phyloP scores from a whole-genome alignment of 2,329 filamentous ascomycete species.

The Pseudogymnoascus sp. region DNA sequence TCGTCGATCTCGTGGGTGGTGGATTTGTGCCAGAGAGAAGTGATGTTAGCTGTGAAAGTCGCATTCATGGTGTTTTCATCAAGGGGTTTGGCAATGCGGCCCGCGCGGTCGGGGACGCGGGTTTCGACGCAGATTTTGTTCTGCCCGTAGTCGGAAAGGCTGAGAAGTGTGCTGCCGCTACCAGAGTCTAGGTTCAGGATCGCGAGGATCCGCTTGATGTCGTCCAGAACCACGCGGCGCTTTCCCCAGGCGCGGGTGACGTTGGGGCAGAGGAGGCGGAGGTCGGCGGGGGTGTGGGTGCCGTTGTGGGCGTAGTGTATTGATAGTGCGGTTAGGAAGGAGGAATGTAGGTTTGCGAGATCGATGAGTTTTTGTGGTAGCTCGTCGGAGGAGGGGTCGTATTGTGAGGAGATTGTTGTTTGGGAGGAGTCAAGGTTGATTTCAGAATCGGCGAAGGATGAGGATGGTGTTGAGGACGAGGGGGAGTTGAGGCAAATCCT shows the following conservation, averaged over 20 bases:
- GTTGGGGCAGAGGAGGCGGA: slow-evolving; percentile 54
- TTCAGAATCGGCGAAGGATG: slow-evolving; percentile 16
- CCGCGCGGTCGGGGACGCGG: slow-evolving; percentile 16
- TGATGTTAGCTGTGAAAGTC: slow-evolving; percentile 49
- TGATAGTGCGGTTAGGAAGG: slow-evolving; percentile 62
- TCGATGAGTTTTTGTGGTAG: slow-evolving; percentile 52
- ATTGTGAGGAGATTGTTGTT: slow-evolving; percentile 14
- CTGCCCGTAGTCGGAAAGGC: slow-evolving; percentile 46
- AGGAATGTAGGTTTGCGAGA: slow-evolving; percentile 56
- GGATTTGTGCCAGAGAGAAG: slow-evolving; percentile 37
- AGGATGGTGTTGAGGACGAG: slow-evolving; percentile 18
- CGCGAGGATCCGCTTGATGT: slow-evolving; percentile 61
- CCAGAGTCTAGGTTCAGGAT: slow-evolving; percentile 40
- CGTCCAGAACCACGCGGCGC: slow-evolving; percentile 56
- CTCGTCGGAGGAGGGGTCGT: slow-evolving; percentile 22
- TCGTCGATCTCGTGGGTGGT: slow-evolving; percentile 19
- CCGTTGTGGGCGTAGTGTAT: slow-evolving; percentile 67
- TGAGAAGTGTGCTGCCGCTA: slow-evolving; percentile 32
- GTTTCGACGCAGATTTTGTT: slow-evolving; percentile 56
- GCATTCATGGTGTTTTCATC: slow-evolving; percentile 48
- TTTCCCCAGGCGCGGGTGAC: slow-evolving; percentile 68
- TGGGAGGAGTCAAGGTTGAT: slow-evolving; percentile 13
- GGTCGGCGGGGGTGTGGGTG: slow-evolving; percentile 54
- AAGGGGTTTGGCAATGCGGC: slow-evolving; percentile 35
- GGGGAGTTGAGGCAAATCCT: slow-evolving; percentile 26